Conservation (phyloP, 768 basidiomycete species). For the Kwoniella sp. region DNA sequence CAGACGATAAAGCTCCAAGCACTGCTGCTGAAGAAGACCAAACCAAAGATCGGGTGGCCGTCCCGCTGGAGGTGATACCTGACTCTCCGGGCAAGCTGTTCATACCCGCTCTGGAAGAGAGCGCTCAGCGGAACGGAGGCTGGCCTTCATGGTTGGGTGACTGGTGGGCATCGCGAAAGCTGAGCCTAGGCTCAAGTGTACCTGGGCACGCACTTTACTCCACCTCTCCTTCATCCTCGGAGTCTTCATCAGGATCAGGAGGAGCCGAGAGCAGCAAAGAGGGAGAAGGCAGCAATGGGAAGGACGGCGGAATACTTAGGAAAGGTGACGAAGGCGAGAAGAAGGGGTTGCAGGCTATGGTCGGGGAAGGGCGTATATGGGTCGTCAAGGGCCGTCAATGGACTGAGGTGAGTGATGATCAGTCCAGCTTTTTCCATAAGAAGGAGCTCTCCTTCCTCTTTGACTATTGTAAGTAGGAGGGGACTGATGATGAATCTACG, state of each 20-base stretch:
- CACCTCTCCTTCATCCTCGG: neutral
- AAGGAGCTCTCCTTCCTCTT: neutral
- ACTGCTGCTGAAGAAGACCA: neutral
- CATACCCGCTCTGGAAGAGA: slow-evolving; percentile 41
- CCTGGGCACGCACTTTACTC: slow-evolving; percentile 45
- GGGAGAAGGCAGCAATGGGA: slow-evolving; percentile 12
- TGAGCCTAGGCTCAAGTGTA: slow-evolving; percentile 11
- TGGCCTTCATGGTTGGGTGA: slow-evolving; percentile 53
- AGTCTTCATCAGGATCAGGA: neutral
- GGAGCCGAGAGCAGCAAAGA: neutral
- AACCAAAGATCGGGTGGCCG: slow-evolving; percentile 4
- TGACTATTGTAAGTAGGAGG: no score
- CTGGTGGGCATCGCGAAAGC: slow-evolving; percentile 38
- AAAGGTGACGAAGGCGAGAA: slow-evolving; percentile 40
- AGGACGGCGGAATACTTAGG: slow-evolving; percentile 26
- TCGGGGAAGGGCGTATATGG: slow-evolving; percentile 52
- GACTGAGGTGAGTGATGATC: slow-evolving; percentile 43
- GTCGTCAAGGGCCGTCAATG: slow-evolving; percentile 55
- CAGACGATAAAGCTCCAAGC: neutral
- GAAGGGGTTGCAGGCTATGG: slow-evolving; percentile 32
- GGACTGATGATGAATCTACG: neutral
- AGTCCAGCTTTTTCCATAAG: neutral
- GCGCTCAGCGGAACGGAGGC: slow-evolving; percentile 46
- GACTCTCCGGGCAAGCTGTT: slow-evolving; percentile 43
- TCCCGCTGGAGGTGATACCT: neutral